Base-by-base conservation (phyloP, 306 rosid species). In the Sechiopsis laciniata region DNA sequence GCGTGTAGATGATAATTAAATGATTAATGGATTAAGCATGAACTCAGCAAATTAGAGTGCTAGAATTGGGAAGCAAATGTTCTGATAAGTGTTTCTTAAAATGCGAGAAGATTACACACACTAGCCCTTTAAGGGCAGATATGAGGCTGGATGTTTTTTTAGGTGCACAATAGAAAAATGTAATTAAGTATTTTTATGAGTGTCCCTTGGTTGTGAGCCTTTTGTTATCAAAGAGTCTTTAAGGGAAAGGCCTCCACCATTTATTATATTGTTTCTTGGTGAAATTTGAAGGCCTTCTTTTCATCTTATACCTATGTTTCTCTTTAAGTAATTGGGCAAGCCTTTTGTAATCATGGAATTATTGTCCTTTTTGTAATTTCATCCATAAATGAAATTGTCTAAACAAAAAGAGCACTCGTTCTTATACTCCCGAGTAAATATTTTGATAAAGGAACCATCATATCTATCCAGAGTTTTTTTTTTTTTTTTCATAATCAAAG, bases 391-490 rank as follows among this genome's bases (percentile, higher is more conserved):
- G 32, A 29, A 29, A 29, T 29, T 29, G 32, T n/a, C n/a, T n/a
- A n/a, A n/a, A n/a, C n/a, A n/a, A 26, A 26, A 32, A 61, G 26
- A 29, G 13, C 68, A 7, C 20, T 7, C 13, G 46, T 32, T 61
- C 66, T 6, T 13, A 14, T 6, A 61, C 68, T 24, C 17, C 48
- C 68, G 22, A 63, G 22, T n/a, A 8, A 8, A 63, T 8, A 63
- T 63, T 17, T n/a, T 37, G 51, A 63, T 35, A 9, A 63, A 35
- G 22, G 69, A 63, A 16, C 21, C 48, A 62, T 62, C 68, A 62
- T 15, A 8, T 29, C 52, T 17, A 1, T 64, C 71, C 16, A 7
- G 40, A 15, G 24, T 29, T 35, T 35, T 37, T 37, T 26, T 29
- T 35, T 35, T 37, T 37, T 26, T 21, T 21, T 55, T 5, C 22